Base-by-base conservation (phyloP, 768 basidiomycete genomes). In the Butyriboletus loyo region DNA sequence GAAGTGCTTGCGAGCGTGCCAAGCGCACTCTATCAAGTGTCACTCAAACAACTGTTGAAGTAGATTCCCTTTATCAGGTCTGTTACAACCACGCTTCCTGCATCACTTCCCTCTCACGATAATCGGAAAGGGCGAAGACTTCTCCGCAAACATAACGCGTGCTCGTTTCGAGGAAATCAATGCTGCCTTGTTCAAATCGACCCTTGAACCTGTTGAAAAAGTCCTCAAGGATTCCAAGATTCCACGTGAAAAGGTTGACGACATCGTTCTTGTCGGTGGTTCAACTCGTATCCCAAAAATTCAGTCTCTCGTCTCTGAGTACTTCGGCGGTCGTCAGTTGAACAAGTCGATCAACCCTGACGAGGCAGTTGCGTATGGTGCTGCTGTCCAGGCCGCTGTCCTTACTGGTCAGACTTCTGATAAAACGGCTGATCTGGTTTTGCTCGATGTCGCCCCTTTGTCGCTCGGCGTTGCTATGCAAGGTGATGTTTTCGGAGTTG, bases 261-360 rank as follows among this genome's bases (percentile, higher is more conserved):
- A 99, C 66, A 98, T 99, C 60, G 97, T 99, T 71, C 92, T 99
- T 54, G 97, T 99, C 60, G 97, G 97, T 79, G 97, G 97, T 58
- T 99, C 97, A 52, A 99, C 97, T 64, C 97, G 97, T 85, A 99
- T 99, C 70, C 97, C 97, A 60, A 98, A 98, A 81, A 91, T 99
- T 62, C 95, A 98, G 76, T 83, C 94, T 27, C 87, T 99, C 54
- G 97, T 99, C 48, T 98, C 95, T 53, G 97, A 99, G 72, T 96
- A 87, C 83, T 99, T 99, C 72, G 91, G 91, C 73, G 94, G 93
- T 56, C 93, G 96, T 66, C 91, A 95, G 72, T 77, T 98, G 70
- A 98, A 98, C 87, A 99, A 99, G 83, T 97, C 94, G 54, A 99
- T 99, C 79, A 99, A 99, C 84, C 97, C 97, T 58, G 97, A 99